These are phyloP conservation scores for Pythium phragmiticola DNA, from an alignment of 352 stramenopile genomes.

Conservation along the genomic window DNA sequence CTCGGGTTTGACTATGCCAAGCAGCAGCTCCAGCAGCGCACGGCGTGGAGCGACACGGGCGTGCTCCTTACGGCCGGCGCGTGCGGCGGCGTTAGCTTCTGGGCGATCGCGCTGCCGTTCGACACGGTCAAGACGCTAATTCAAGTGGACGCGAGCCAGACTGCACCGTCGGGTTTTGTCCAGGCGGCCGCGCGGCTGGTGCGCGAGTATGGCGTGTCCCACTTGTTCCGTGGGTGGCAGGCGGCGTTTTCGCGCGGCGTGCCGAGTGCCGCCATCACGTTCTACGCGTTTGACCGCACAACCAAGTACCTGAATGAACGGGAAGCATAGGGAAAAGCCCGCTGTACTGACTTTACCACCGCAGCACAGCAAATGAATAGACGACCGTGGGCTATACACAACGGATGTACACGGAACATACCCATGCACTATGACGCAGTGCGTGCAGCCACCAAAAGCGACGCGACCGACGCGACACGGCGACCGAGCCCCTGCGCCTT, in stretches of 20 bases:
- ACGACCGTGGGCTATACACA: background rate
- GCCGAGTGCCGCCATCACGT: slow-evolving; percentile 76
- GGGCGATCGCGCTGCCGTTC: slow-evolving; percentile 80
- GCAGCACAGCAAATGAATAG: background rate
- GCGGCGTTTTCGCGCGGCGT: slow-evolving; percentile 76
- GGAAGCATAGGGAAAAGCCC: slow-evolving; percentile 3
- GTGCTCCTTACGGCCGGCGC: slow-evolving; percentile 66
- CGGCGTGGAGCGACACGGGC: slow-evolving; percentile 41
- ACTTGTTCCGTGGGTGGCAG: slow-evolving; percentile 80
- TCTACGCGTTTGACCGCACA: slow-evolving; percentile 73
- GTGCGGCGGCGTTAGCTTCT: slow-evolving; percentile 83
- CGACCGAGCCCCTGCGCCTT: slow-evolving; percentile 79
- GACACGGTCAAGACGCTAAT: slow-evolving; percentile 86
- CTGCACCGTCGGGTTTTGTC: slow-evolving; percentile 49
- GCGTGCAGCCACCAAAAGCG: background rate
- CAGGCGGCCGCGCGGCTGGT: slow-evolving; percentile 40
- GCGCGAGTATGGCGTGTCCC: slow-evolving; percentile 50
- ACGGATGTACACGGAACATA: too few species aligned
- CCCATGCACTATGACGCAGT: background rate
- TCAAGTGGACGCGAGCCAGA: slow-evolving; percentile 53
- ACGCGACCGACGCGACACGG: slow-evolving; percentile 57
- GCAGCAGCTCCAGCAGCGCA: slow-evolving; percentile 28
- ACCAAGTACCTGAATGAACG: slow-evolving; percentile 50
- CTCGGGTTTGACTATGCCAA: slow-evolving; percentile 79
- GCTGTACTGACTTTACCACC: background rate